A percentile compares a stretch with the other conserved stretches of the same genome.
phyloP scores from a whole-genome alignment of 345 rosid genomes.

The Rhodamnia argentea region DNA sequence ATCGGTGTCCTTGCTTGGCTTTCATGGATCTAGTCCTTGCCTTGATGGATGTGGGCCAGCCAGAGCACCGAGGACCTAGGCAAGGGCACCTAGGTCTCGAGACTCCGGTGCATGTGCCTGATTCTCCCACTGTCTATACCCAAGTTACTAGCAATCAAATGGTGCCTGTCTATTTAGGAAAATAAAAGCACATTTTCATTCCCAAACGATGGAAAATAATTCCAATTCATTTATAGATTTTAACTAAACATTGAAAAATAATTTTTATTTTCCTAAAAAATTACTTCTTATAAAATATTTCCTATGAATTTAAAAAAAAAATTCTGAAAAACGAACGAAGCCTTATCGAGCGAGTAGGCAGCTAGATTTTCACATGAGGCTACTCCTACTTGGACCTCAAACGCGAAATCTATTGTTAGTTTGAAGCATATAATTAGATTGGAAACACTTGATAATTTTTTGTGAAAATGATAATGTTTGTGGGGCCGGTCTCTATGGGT shows the following conservation, averaged over 20 bases:
- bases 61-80: background rate
- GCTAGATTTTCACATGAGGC: background rate
- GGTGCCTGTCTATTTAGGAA: background rate
- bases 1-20: background rate
- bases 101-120: background rate
- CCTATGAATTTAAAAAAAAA: too few relatives aligned
- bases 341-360: background rate
- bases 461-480: background rate
- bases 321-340: background rate
- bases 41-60: background rate
- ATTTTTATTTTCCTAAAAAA: background rate
- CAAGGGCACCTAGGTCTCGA: background rate
- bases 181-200: background rate
- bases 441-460: background rate
- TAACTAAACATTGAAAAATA: background rate
- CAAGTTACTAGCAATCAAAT: background rate
- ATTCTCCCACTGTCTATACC: background rate
- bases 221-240: background rate
- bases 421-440: background rate
- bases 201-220: background rate
- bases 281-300: background rate
- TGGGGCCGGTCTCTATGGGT: background rate
- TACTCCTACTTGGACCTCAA: background rate
- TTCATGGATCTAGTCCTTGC: background rate
- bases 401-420: background rate